phyloP scores from a whole-genome alignment of 129 eudicot species.

The Mikania micrantha region DNA sequence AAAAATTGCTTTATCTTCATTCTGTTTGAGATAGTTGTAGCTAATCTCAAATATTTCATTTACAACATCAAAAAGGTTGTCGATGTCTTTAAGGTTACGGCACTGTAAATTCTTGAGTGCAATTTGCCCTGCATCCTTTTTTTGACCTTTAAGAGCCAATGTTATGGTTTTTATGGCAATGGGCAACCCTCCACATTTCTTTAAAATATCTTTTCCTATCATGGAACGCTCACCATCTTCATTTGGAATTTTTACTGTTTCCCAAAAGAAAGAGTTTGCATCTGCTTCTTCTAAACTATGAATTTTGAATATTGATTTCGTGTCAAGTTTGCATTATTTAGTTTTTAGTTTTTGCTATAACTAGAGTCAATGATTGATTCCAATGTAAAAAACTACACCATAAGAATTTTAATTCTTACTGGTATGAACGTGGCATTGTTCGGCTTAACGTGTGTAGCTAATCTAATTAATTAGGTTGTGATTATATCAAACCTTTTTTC shows the following conservation, averaged over 20 bases:
- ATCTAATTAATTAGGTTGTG: no score
- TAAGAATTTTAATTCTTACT: no score
- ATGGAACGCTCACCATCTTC: neutral
- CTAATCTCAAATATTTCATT: neutral
- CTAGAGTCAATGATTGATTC: no score
- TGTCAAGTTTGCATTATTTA: no score
- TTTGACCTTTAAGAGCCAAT: neutral
- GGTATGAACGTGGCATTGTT: no score
- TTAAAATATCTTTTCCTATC: neutral
- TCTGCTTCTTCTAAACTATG: neutral
- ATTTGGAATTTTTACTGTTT: neutral
- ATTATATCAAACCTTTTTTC: no score
- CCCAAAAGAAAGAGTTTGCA: neutral
- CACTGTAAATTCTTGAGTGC: neutral
- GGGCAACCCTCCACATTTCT: neutral
- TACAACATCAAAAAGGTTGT: neutral
- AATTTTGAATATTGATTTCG: neutral
- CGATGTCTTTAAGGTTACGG: neutral
- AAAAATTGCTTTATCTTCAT: neutral
- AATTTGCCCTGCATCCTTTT: neutral
- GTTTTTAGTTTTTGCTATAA: no score
- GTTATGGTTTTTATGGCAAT: neutral
- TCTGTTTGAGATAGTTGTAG: neutral
- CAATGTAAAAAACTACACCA: no score
- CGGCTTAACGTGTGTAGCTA: no score